A percentile compares a stretch with the other conserved stretches of the same genome.
Evolutionary conservation across 768 basidiomycete species (phyloP).

Genomic region (Xerocomus spinulosus): DNA sequence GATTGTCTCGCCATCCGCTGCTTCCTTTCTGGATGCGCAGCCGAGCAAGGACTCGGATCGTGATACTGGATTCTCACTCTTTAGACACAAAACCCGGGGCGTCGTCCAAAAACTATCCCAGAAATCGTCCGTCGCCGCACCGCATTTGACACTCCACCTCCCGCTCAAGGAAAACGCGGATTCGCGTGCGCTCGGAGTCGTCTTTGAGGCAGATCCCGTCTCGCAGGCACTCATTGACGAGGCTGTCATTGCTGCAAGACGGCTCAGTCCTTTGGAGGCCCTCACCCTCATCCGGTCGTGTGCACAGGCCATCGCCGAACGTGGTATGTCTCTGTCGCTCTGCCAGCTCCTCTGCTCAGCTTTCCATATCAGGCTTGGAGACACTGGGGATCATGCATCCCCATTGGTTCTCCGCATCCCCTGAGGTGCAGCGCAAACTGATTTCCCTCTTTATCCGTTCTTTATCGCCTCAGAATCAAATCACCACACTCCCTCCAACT

Average conservation of each 20-base stretch:
- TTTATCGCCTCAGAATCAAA: constrained; percentile 33
- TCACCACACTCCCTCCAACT: constrained; percentile 47
- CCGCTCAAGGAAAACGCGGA: constrained; percentile 47
- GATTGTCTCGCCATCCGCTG: constrained; percentile 31
- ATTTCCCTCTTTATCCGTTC: constrained; percentile 69
- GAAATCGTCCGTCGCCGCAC: constrained; percentile 34
- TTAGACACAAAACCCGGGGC: constrained; percentile 44
- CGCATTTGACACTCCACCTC: constrained; percentile 62
- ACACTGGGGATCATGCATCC: constrained; percentile 82
- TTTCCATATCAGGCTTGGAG: constrained; percentile 54
- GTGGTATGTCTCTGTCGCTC: constrained; percentile 43
- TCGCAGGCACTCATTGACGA: constrained; percentile 46
- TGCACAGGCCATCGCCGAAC: constrained; percentile 58
- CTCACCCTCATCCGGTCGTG: constrained; percentile 63
- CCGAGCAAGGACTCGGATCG: constrained; percentile 37
- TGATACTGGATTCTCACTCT: constrained; percentile 45
- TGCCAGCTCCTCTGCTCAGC: constrained; percentile 4
- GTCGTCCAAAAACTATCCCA: constrained; percentile 32
- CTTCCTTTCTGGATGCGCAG: constrained; percentile 11
- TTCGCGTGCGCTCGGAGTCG: constrained; percentile 47
- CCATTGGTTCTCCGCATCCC: constrained; percentile 76
- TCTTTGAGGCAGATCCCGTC: constrained; percentile 58
- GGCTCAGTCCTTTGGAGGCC: constrained; percentile 59
- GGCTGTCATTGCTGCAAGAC: constrained; percentile 49
- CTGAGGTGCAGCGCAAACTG: constrained; percentile 60